These are phyloP conservation scores for Apium graveolens DNA, from an alignment of 129 eudicot species.

Conservation along the genomic window DNA sequence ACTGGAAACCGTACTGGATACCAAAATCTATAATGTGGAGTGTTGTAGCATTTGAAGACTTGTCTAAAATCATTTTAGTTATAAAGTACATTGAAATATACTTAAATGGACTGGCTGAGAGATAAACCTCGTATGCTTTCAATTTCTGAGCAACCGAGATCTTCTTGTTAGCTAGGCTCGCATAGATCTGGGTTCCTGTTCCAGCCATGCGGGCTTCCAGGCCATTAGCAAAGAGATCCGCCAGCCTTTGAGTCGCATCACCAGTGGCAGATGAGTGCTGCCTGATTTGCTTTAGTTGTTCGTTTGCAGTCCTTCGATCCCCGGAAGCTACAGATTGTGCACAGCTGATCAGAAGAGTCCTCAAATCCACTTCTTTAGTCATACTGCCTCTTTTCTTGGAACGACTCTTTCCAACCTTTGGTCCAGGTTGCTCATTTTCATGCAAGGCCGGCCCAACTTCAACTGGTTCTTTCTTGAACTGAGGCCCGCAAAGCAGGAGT, in stretches of 20 bases:
- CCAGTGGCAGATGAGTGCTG: slow-evolving; percentile 12
- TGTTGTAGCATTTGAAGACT: slow-evolving; percentile 25
- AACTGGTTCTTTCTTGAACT: neutral
- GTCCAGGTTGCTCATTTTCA: slow-evolving; percentile 8
- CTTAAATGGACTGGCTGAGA: slow-evolving; percentile 51
- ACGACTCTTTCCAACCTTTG: slow-evolving; percentile 2
- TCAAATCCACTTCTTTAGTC: slow-evolving; percentile 2
- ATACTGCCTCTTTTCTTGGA: neutral
- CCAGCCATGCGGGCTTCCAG: slow-evolving; percentile 19
- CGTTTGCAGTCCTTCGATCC: slow-evolving; percentile 17
- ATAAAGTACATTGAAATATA: slow-evolving; percentile 45
- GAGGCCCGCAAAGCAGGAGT: neutral
- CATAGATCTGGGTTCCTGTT: slow-evolving; percentile 13
- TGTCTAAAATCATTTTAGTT: slow-evolving; percentile 36
- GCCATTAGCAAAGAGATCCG: slow-evolving; percentile 9
- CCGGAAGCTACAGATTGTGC: slow-evolving; percentile 5
- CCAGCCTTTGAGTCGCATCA: slow-evolving; percentile 15
- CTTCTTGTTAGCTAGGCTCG: slow-evolving; percentile 8
- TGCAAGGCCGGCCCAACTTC: neutral
- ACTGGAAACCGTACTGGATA: slow-evolving; percentile 66
- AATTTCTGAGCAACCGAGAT: slow-evolving; percentile 28
- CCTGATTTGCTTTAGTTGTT: slow-evolving; percentile 19
- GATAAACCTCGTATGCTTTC: slow-evolving; percentile 57
- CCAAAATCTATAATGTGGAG: slow-evolving; percentile 75
- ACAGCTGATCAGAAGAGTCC: slow-evolving; percentile 10